Percentiles rank a stretch among this genome's conserved stretches.
Evolutionary conservation across 2,329 filamentous ascomycete genomes (phyloP).

Genomic region (Monilinia fructicola): DNA sequence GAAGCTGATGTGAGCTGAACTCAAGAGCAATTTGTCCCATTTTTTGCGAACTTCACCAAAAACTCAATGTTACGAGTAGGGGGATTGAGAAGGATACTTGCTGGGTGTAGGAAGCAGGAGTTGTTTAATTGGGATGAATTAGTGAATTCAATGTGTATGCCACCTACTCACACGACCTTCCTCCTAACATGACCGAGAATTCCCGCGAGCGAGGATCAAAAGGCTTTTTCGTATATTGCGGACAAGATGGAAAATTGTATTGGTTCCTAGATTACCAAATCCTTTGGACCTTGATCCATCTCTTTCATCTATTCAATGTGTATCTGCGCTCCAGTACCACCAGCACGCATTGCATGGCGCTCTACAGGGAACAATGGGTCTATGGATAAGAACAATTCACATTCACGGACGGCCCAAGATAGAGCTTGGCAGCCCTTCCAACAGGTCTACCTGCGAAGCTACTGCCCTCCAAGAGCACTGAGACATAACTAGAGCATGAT

Average conservation of each 20-base stretch:
- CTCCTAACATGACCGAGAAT: not conserved
- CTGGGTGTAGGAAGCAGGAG: not conserved
- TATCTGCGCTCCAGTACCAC: not conserved
- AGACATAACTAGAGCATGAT: not conserved
- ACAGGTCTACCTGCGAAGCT: not conserved
- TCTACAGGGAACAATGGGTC: not conserved
- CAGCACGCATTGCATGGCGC: slow-evolving; percentile 1
- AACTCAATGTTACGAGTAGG: slow-evolving; percentile 2
- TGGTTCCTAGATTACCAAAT: slow-evolving; percentile 9
- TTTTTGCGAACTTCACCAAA: not conserved
- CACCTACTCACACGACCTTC: not conserved
- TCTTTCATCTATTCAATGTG: not conserved
- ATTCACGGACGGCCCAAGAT: not conserved
- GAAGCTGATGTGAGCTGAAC: slow-evolving; percentile 23
- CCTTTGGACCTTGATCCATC: slow-evolving; percentile 10
- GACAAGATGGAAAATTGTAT: slow-evolving; percentile 8
- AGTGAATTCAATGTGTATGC: not conserved
- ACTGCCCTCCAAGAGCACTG: not conserved
- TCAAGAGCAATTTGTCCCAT: not conserved
- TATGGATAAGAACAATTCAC: slow-evolving; percentile 1
- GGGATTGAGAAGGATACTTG: not conserved
- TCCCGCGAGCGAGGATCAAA: not conserved
- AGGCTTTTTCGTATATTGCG: not conserved
- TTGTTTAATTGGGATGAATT: not conserved
- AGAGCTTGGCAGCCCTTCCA: slow-evolving; percentile 3